These are phyloP conservation scores for Astragalus glycyphyllos DNA, from an alignment of 306 rosid species.

Conservation along the genomic window DNA sequence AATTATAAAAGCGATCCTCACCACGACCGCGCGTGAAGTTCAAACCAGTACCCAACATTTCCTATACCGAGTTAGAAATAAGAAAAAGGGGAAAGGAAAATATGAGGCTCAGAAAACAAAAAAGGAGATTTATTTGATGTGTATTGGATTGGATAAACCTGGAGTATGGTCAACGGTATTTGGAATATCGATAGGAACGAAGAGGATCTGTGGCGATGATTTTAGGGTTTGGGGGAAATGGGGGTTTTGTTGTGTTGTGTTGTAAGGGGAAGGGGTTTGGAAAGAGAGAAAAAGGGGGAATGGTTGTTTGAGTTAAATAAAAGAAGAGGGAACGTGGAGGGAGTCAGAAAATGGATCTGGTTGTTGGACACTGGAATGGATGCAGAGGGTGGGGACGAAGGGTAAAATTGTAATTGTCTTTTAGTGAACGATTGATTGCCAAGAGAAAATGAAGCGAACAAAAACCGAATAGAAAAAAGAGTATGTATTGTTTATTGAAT, in stretches of 20 bases:
- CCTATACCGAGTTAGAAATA: slow-evolving; percentile 28
- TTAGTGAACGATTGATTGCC: background rate
- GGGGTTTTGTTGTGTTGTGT: background rate
- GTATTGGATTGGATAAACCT: slow-evolving; percentile 32
- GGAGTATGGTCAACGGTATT: slow-evolving; percentile 55
- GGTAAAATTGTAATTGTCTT: slow-evolving; percentile 45
- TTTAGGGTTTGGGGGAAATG: slow-evolving; percentile 30
- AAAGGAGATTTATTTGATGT: background rate
- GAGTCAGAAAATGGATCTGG: slow-evolving; percentile 60
- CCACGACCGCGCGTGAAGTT: slow-evolving; percentile 68
- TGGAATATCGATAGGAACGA: slow-evolving; percentile 30
- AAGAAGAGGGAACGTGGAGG: slow-evolving; percentile 44
- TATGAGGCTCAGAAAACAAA: slow-evolving; percentile 27
- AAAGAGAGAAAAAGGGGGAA: slow-evolving; percentile 32
- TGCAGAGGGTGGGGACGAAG: slow-evolving; percentile 31
- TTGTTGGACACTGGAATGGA: slow-evolving; percentile 36
- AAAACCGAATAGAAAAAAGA: no score
- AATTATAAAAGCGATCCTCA: slow-evolving; percentile 69
- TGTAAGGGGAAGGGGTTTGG: slow-evolving; percentile 16
- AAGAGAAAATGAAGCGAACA: background rate
- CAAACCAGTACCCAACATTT: slow-evolving; percentile 75
- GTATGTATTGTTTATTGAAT: no score
- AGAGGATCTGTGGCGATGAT: slow-evolving; percentile 32
- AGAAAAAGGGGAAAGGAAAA: background rate
- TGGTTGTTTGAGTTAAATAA: slow-evolving; percentile 33